Evolutionary conservation across 108 stramenopile species (phyloP).

Genomic region (Discostella pseudostelligera): DNA sequence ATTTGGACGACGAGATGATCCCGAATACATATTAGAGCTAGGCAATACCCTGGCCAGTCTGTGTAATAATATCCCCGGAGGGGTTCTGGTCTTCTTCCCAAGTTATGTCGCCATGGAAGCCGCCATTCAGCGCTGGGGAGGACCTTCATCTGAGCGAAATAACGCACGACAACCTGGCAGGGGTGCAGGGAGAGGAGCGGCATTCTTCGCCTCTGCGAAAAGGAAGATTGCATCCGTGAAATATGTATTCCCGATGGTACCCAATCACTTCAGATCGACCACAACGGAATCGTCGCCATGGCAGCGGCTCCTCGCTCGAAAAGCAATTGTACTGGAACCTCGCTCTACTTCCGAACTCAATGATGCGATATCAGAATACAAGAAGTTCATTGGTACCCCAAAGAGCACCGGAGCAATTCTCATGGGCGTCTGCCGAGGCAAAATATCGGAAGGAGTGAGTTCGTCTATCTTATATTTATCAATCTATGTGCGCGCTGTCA

Average conservation of each 20-base stretch:
- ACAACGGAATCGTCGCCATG: constrained; percentile 55
- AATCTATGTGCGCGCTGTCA: not conserved
- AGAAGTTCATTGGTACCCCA: constrained; percentile 68
- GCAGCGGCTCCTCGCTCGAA: constrained; percentile 67
- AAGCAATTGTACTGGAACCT: constrained; percentile 84
- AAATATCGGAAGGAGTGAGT: constrained; percentile 65
- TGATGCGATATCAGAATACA: constrained; percentile 89
- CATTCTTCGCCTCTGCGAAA: constrained; percentile 54
- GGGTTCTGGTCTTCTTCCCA: constrained; percentile 97
- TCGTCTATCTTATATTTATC: not conserved
- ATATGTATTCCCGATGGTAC: constrained; percentile 43
- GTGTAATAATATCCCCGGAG: constrained; percentile 82
- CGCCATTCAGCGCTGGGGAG: constrained; percentile 77
- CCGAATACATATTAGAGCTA: constrained; percentile 89
- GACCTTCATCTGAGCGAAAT: constrained; percentile 45
- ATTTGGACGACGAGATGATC: constrained; percentile 79
- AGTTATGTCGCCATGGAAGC: constrained; percentile 89
- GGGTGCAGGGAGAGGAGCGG: constrained; percentile 27
- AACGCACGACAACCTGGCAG: constrained; percentile 13
- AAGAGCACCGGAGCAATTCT: constrained; percentile 81
- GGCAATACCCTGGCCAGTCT: constrained; percentile 86
- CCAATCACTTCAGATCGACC: constrained; percentile 37
- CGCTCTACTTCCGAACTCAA: constrained; percentile 71
- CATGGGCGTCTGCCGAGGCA: constrained; percentile 96
- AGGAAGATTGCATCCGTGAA: constrained; percentile 37